A percentile compares a stretch with the other conserved stretches of the same genome.
phyloP scores from a whole-genome alignment of 2,329 filamentous ascomycete species.

The Leptographium flavum region DNA sequence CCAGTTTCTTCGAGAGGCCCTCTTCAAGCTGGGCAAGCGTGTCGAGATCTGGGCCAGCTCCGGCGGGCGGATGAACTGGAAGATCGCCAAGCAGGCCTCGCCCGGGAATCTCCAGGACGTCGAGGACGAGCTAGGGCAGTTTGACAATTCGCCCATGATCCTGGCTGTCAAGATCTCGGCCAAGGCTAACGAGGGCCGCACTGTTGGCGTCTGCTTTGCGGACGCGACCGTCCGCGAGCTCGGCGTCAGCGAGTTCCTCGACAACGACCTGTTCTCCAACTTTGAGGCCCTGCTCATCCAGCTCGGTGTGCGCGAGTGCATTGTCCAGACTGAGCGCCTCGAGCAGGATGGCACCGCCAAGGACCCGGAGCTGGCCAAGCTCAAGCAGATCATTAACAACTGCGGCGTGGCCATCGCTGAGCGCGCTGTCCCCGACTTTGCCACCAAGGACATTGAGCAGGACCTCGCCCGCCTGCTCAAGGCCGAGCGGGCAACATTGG shows the following conservation, averaged over 20 bases:
- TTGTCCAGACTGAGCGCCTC: slow-evolving; percentile 69
- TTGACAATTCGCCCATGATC: slow-evolving; percentile 87
- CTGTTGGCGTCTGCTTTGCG: slow-evolving; percentile 90
- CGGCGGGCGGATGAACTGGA: slow-evolving; percentile 77
- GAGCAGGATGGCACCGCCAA: slow-evolving; percentile 43
- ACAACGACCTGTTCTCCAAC: slow-evolving; percentile 97
- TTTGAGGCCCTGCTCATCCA: slow-evolving; percentile 95
- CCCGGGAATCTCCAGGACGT: slow-evolving; percentile 94
- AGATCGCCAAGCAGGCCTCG: slow-evolving; percentile 78
- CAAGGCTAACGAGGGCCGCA: slow-evolving; percentile 73
- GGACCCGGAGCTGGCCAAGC: slow-evolving; percentile 76
- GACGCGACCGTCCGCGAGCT: slow-evolving; percentile 93
- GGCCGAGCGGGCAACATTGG: slow-evolving; percentile 64
- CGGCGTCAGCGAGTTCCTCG: slow-evolving; percentile 94
- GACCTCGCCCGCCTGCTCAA: slow-evolving; percentile 78
- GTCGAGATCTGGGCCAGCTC: slow-evolving; percentile 78
- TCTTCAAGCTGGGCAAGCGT: slow-evolving; percentile 81
- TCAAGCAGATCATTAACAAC: slow-evolving; percentile 78
- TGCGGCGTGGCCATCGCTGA: slow-evolving; percentile 86
- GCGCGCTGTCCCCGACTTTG: slow-evolving; percentile 62
- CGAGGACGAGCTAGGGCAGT: slow-evolving; percentile 78
- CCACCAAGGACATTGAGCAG: slow-evolving; percentile 85
- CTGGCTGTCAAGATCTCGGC: slow-evolving; percentile 84
- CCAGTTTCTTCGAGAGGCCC: slow-evolving; percentile 85
- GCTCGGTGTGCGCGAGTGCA: slow-evolving; percentile 83